Percentiles rank a stretch among this genome's conserved stretches.
phyloP scores from a whole-genome alignment of 2,329 filamentous ascomycete genomes.

The Fonsecaea erecta region DNA sequence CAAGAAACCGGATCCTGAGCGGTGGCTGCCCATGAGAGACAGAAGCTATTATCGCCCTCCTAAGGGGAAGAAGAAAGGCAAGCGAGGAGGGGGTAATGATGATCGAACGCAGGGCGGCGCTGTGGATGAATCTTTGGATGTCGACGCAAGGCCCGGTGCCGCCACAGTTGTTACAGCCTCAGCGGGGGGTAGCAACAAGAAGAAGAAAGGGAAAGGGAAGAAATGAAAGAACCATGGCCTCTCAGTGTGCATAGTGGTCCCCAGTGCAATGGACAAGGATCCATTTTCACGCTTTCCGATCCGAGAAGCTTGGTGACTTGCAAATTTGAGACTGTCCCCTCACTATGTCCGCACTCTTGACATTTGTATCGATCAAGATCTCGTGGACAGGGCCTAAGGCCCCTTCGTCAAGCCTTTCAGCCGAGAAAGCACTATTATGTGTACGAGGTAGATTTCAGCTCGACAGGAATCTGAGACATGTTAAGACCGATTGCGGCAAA shows the following conservation, averaged over 20 bases:
- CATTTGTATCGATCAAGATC: not conserved
- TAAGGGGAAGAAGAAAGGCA: slow-evolving; percentile 90
- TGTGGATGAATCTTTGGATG: slow-evolving; percentile 69
- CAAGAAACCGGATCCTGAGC: slow-evolving; percentile 84
- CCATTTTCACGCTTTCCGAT: not conserved
- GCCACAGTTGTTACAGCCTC: slow-evolving; percentile 41
- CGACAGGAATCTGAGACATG: slow-evolving; percentile 19
- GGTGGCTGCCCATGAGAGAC: slow-evolving; percentile 90
- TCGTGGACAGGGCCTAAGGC: not conserved
- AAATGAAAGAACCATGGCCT: slow-evolving; percentile 38
- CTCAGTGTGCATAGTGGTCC: not conserved
- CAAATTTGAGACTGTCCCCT: not conserved
- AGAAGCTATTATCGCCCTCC: slow-evolving; percentile 79
- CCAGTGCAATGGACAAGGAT: not conserved
- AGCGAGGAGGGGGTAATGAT: slow-evolving; percentile 64
- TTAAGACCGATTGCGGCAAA: slow-evolving; percentile 6
- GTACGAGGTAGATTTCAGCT: slow-evolving; percentile 1
- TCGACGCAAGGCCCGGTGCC: slow-evolving; percentile 51
- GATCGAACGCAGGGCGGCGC: slow-evolving; percentile 85
- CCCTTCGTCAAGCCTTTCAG: not conserved
- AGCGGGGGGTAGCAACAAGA: slow-evolving; percentile 50
- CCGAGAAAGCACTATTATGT: not conserved
- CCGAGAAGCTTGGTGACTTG: not conserved
- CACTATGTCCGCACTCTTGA: not conserved
- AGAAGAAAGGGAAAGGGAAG: slow-evolving; percentile 58